Evolutionary conservation across 176 grass and related monocot genomes (phyloP), one percentile per base, ranked within the genome.

Genomic region (Rhynchospora pubera): DNA sequence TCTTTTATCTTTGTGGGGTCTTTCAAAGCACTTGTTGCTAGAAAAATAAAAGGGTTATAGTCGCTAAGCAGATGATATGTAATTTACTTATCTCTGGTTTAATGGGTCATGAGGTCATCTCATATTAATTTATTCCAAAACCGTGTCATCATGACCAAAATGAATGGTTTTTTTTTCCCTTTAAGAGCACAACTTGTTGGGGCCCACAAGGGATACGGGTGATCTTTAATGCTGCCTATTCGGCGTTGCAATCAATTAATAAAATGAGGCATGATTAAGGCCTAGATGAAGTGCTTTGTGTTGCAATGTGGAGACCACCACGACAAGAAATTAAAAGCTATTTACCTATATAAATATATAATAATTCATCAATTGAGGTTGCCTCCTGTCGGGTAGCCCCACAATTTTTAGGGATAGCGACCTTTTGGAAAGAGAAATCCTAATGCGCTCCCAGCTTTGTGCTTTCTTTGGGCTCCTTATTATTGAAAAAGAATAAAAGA

Each of bases 171-270:
- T 62, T 75, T 75, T 92, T 97, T 85, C 53, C 53, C 85, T 92
- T 94, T 57, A 56, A 91, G 56, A 91, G 82, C 90, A 94, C 90
- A 91, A 88, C 85, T 97, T 98, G 60, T 83, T 26, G 84, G 92
- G 90, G 60, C 77, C 88, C 82, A 82, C 57, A 48, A 85, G 43
- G 51, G 95, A 98, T 98, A 88, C 50, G 90, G 83, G 84, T 91
- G 87, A 94, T 94, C 94, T 92, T 5, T 93, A 89, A 92, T 98
- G 90, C 83, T 91, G 83, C 85, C 88, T 91, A 91, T 91, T 91
- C 83, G 84, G 86, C 88, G 86, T 91, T 85, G 65, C 87, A 82
- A 89, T 91, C 83, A 92, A 94, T 71, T 85, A 89, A 85, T 58
- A 55, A 61, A 84, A 61, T 76, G 22, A 10, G 16, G 22, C 39